phyloP scores from a whole-genome alignment of 306 rosid genomes.

The Cicer arietinum region DNA sequence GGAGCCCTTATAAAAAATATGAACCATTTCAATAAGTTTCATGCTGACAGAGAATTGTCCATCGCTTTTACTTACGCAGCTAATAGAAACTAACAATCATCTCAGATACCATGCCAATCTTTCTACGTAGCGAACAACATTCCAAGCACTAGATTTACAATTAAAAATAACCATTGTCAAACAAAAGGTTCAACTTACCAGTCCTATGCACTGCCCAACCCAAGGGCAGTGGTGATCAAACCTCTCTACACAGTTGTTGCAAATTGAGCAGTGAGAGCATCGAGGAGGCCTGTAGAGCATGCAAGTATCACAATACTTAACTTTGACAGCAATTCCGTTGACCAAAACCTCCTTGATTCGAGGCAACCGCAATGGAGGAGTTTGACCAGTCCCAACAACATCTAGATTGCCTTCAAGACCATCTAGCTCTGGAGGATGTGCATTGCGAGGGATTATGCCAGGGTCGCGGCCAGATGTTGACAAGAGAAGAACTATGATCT shows the following conservation, averaged over 20 bases:
- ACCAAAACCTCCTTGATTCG: slow-evolving; percentile 88
- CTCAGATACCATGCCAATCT: neutral
- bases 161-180: neutral
- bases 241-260: slow-evolving; percentile 93
- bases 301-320: slow-evolving; percentile 97
- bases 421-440: slow-evolving; percentile 97
- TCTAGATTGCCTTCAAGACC: slow-evolving; percentile 73
- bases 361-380: slow-evolving; percentile 88
- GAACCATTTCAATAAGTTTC: slow-evolving; percentile 13
- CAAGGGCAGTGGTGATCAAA: slow-evolving; percentile 99
- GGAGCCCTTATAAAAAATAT: neutral
- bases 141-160: neutral
- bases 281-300: slow-evolving; percentile 99
- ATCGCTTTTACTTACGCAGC: slow-evolving; percentile 6
- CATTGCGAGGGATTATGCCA: slow-evolving; percentile 93
- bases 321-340: slow-evolving; percentile 74
- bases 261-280: slow-evolving; percentile 97
- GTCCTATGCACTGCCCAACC: slow-evolving; percentile 99
- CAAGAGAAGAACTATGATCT: slow-evolving; percentile 81
- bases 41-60: neutral
- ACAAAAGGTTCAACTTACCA: slow-evolving; percentile 60
- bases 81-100: slow-evolving; percentile 14
- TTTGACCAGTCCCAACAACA: slow-evolving; percentile 82
- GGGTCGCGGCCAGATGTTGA: slow-evolving; percentile 97
- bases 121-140: neutral